Conservation (phyloP, 192 early-diverging fungal species). For the Backusella sp. region DNA sequence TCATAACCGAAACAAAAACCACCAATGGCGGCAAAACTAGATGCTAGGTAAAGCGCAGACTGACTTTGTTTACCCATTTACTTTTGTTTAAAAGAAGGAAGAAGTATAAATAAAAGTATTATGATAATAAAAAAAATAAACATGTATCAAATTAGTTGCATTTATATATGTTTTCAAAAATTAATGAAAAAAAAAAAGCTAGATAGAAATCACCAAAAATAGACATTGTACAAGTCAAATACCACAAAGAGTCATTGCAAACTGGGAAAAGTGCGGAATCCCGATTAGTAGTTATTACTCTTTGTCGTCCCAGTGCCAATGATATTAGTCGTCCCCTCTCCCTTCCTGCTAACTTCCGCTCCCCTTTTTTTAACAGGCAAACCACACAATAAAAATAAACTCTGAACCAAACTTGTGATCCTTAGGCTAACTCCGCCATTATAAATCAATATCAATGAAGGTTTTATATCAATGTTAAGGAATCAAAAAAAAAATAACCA, state of each 20-base stretch:
- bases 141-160: background rate
- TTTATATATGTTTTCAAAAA: constrained; percentile 2
- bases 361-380: background rate
- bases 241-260: background rate
- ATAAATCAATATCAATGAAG: background rate
- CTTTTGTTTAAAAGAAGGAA: background rate
- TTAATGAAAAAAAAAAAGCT: background rate
- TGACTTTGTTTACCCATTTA: constrained; percentile 1
- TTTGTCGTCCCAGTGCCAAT: constrained; percentile 4
- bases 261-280: constrained; percentile 5
- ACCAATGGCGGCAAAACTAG: constrained; percentile 49
- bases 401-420: constrained; percentile 1
- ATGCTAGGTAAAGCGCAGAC: background rate
- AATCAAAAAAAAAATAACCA: background rate
- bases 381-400: background rate
- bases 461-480: background rate
- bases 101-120: background rate
- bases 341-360: background rate
- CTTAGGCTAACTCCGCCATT: background rate
- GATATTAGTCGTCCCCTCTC: background rate
- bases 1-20: constrained; percentile 71
- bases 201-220: background rate
- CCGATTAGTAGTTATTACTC: background rate
- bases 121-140: background rate
- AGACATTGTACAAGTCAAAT: background rate